Base-by-base conservation (phyloP, 371 early-diverging fungal species). In the Synchytrium microbalum region DNA sequence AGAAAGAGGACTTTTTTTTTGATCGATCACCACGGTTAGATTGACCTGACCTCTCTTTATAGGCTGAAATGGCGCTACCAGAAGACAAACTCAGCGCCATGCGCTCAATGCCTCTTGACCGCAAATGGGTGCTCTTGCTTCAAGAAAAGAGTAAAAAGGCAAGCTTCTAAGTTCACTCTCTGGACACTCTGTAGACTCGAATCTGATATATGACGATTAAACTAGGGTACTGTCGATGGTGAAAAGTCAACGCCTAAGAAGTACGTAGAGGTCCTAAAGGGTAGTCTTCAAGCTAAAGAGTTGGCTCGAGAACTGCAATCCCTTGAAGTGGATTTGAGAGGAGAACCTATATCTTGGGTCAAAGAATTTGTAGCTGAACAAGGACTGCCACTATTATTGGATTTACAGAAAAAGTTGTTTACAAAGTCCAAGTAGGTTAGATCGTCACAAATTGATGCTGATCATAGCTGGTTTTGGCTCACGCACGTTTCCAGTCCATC, bases 311-410 rank as follows among this genome's bases (percentile, higher is more conserved):
- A 61, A 2, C 55, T 72, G 14, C 68, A 73, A 33, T 56, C 68
- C 10, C 54, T 72, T 10, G 73, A 73, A 27, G 66, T 72, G 2
- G 3, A 64, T 1, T 8, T 69, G 61, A 53, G 73, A 28, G 72
- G 69, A 26, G 67, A 73, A 58, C 63, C 73, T 24, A 70, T 73
- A 14, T 54, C 69, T 31, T 73, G 75, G 74, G 74, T 73, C 26
- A 60, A 70, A 55, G 65, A 74, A 2, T 73, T 73, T 25, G 27
- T 74, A 10, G 2, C 26, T 0, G 52, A 3, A 5, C 63, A 53
- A 1, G 74, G 74, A 26, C 27, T 69, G 28, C 23, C 13, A 2
- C 33, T 46, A 2, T 54, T 74, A 29, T 27, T 73, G 1, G 3
- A 58, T 3, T 14, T 70, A 0, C 1, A 60, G n/a, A 56, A 31